Evolutionary conservation across 129 eudicot species (phyloP).

Genomic region (Flaveria brownii): DNA sequence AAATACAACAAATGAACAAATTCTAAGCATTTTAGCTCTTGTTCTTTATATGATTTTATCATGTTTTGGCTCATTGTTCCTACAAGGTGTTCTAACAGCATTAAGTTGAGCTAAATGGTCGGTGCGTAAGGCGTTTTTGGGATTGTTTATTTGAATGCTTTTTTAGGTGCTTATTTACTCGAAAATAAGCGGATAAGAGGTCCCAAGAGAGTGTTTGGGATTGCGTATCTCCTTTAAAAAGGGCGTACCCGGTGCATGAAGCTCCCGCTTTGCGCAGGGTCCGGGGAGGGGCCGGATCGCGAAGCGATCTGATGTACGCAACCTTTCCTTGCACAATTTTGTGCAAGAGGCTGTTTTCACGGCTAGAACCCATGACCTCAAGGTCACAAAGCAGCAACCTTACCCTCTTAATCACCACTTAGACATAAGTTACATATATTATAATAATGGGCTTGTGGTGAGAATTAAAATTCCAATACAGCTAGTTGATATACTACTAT

Average conservation of each 20-base stretch:
- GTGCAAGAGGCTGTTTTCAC: too few relatives aligned
- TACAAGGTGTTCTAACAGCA: neutral
- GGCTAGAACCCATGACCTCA: too few relatives aligned
- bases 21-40: neutral
- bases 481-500: neutral
- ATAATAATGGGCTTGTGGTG: neutral
- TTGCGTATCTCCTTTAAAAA: neutral
- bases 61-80: neutral
- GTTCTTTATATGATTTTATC: neutral
- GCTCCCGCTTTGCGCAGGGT: too few relatives aligned
- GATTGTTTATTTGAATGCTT: neutral
- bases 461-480: neutral
- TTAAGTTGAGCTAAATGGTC: neutral
- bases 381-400: too few relatives aligned
- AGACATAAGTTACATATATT: neutral
- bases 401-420: neutral
- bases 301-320: too few relatives aligned
- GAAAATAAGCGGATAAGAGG: too few relatives aligned
- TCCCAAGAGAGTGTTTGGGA: too few relatives aligned
- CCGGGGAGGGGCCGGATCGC: too few relatives aligned
- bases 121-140: neutral
- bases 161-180: too few relatives aligned
- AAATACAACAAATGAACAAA: neutral
- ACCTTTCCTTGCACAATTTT: too few relatives aligned
- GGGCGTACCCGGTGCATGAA: too few relatives aligned